Conservation (phyloP, 257 asterid genomes). For the Nicotiana paniculata region DNA sequence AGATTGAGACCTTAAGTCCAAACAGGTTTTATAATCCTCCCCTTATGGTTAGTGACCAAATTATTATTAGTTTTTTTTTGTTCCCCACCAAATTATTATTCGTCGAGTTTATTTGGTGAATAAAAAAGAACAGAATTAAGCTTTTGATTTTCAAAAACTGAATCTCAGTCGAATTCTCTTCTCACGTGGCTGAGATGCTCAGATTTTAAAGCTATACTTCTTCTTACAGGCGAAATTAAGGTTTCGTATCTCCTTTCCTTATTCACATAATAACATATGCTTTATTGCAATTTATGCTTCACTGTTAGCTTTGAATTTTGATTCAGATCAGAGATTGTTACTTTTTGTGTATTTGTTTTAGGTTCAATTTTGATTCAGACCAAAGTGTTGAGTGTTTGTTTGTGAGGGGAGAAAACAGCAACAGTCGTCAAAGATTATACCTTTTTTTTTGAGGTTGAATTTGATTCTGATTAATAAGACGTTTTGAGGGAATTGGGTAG, state of each 20-base stretch:
- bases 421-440: neutral
- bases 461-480: neutral
- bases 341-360: neutral
- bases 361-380: neutral
- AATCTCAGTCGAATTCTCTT: neutral
- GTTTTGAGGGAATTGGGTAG: neutral
- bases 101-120: too few relatives aligned
- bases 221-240: neutral
- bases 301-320: neutral
- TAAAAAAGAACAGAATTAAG: too few relatives aligned
- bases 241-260: neutral
- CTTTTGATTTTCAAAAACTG: neutral
- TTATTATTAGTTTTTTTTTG: too few relatives aligned
- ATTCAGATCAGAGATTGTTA: neutral
- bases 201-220: neutral
- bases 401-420: neutral
- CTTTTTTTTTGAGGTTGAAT: neutral
- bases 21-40: too few relatives aligned
- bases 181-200: neutral
- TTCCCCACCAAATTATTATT: too few relatives aligned
- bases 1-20: too few relatives aligned
- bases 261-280: neutral
- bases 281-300: neutral
- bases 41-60: too few relatives aligned
- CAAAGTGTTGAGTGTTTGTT: neutral